Base-by-base conservation (phyloP, 1,284 basidiomycete genomes). In the Leccinum angustisporum region DNA sequence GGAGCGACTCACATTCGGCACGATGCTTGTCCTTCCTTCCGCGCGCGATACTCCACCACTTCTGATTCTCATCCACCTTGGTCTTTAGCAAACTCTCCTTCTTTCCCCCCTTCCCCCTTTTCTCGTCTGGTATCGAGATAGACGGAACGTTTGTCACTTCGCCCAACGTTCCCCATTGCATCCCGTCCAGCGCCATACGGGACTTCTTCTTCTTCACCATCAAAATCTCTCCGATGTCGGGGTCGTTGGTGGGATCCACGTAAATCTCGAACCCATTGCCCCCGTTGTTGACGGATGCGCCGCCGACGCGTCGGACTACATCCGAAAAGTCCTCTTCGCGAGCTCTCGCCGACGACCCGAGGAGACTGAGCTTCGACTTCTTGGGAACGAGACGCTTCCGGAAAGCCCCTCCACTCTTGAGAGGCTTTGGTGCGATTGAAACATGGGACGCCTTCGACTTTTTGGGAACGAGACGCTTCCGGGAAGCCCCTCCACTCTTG, bases 191-290 rank as follows among this genome's bases (percentile, higher is more conserved):
- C 2, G 77, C 85, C 0, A 80, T 80, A 1, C 90, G 77, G 4
- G 84, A 85, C 71, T 90, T 91, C 79, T 86, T 87, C 82, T 90
- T 91, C 84, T 90, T 89, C 54, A 92, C 84, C 68, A 92, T 79
- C 25, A 91, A 70, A 36, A 91, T 83, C 63, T 90, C 88, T 5
- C 83, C 87, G 36, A 87, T 77, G 11, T 90, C 87, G 0, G 83
- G 82, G 65, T 89, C 87, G 18, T 82, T 77, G 1, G 79, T 75
- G 1, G 86, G 85, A 68, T 91, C 89, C 9, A 91, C 86, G 67
- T 87, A 90, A 59, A 91, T 89, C 66, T 91, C 87, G 67, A 89
- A 88, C 1, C 83, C 85, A 10, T 82, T 83, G 16, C 80, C 75
- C 11, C 75, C 78, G 1, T 77, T 72, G 5, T 81, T 80, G 50